These are phyloP conservation scores for Chytriomyces sp. DNA, from an alignment of 192 early-diverging fungal genomes.

Conservation along the genomic window DNA sequence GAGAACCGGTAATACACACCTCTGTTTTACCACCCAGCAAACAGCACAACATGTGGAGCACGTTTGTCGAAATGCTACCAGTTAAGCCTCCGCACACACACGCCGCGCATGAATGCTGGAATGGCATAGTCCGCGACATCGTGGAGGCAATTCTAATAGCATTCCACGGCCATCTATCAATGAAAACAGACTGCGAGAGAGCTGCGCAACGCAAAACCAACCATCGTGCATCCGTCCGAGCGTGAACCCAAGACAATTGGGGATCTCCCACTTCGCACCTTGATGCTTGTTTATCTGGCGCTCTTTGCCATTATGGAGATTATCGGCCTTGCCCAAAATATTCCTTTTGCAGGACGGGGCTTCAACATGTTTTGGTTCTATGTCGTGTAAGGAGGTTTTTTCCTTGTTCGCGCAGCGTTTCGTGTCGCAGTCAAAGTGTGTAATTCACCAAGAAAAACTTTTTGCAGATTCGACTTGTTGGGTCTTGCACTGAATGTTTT, in stretches of 20 bases:
- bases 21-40: no score
- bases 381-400: not conserved
- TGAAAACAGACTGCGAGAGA: slow-evolving; percentile 2
- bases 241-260: slow-evolving; percentile 4
- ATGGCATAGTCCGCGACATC: not conserved
- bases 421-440: not conserved
- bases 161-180: not conserved
- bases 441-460: not conserved
- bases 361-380: slow-evolving; percentile 21
- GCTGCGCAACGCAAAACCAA: slow-evolving; percentile 6
- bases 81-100: not conserved
- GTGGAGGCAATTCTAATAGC: not conserved
- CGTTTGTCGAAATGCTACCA: not conserved
- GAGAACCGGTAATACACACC: no score
- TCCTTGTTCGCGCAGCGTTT: no score
- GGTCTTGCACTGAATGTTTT: slow-evolving; percentile 1
- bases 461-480: slow-evolving; percentile 9
- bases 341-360: slow-evolving; percentile 5
- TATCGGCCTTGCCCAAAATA: not conserved
- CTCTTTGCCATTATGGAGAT: slow-evolving; percentile 10
- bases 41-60: not conserved
- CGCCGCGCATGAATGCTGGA: not conserved
- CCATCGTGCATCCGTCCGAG: not conserved
- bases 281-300: slow-evolving; percentile 11
- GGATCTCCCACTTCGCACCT: not conserved